These are phyloP conservation scores for Bertia moriformis DNA, from an alignment of 2,329 filamentous ascomycete species.

Conservation along the genomic window DNA sequence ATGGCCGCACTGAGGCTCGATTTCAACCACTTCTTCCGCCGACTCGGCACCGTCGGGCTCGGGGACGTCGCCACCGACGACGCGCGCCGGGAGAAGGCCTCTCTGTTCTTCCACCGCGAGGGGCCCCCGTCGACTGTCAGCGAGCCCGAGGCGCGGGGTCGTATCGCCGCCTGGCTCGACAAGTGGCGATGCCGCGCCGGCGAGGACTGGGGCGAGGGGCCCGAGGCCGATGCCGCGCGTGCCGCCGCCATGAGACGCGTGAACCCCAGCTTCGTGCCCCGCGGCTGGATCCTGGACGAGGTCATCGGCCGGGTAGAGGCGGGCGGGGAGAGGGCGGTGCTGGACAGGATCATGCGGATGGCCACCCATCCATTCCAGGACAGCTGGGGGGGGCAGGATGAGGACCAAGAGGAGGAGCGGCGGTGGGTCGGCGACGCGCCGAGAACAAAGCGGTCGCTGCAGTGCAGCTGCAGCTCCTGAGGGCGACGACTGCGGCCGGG, in stretches of 20 bases:
- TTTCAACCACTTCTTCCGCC: constrained; percentile 86
- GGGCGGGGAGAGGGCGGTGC: constrained; percentile 65
- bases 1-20: constrained; percentile 74
- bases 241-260: constrained; percentile 64
- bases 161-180: constrained; percentile 68
- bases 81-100: constrained; percentile 46
- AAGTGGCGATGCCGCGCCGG: constrained; percentile 58
- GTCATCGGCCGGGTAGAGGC: constrained; percentile 80
- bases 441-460: constrained; percentile 61
- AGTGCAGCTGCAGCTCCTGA: constrained; percentile 89
- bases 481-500: too few relatives aligned
- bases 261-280: constrained; percentile 85
- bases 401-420: constrained; percentile 57
- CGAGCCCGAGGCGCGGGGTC: constrained; percentile 48
- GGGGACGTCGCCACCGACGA: constrained; percentile 50
- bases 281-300: constrained; percentile 87
- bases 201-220: constrained; percentile 65
- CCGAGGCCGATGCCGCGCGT: constrained; percentile 46
- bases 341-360: constrained; percentile 70
- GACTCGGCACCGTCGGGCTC: constrained; percentile 50
- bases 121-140: constrained; percentile 43
- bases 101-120: constrained; percentile 68
- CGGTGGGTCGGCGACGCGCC: constrained; percentile 80
- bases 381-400: constrained; percentile 40
- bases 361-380: constrained; percentile 74